A percentile compares a stretch with the other conserved stretches of the same genome.
phyloP scores from a whole-genome alignment of 1,284 basidiomycete species.

The Vanrija pseudolonga region DNA sequence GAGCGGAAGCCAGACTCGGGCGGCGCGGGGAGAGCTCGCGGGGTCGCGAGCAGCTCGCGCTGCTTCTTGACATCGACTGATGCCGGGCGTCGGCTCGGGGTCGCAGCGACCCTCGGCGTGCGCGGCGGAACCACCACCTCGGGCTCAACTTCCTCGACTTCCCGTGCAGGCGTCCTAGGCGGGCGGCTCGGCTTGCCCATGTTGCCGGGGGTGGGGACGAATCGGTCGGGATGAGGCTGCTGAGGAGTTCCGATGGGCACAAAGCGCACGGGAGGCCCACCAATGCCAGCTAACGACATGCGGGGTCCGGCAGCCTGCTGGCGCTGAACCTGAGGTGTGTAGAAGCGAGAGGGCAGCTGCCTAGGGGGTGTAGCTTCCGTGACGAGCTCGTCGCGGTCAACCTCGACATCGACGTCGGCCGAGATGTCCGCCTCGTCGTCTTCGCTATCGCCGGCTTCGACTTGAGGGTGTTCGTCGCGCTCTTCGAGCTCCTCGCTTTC shows the following conservation, averaged over 20 bases:
- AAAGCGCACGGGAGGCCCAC: constrained; percentile 14
- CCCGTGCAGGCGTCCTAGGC: neutral
- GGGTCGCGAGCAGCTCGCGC: constrained; percentile 30
- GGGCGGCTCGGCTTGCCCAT: neutral
- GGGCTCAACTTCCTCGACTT: too few relatives aligned
- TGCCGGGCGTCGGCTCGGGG: too few relatives aligned
- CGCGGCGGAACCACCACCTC: too few relatives aligned
- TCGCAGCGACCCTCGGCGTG: too few relatives aligned
- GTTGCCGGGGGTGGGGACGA: too few relatives aligned
- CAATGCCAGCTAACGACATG: constrained; percentile 18
- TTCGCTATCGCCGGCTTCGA: constrained; percentile 2
- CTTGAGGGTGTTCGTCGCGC: constrained; percentile 5
- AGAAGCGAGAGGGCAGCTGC: constrained; percentile 22
- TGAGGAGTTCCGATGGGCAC: neutral
- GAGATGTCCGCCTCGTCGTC: constrained; percentile 1
- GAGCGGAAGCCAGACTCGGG: constrained; percentile 30
- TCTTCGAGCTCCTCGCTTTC: constrained; percentile 4
- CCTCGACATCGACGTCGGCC: constrained; percentile 5
- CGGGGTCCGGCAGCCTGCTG: constrained; percentile 11
- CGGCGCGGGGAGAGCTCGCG: constrained; percentile 34
- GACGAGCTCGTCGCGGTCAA: neutral
- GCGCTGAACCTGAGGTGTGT: constrained; percentile 34
- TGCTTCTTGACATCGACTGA: constrained; percentile 17
- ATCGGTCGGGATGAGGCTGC: too few relatives aligned
- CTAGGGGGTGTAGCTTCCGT: neutral